These are phyloP conservation scores for Stagonosporopsis tanaceti DNA, from an alignment of 2,329 filamentous ascomycete species.

Conservation along the genomic window DNA sequence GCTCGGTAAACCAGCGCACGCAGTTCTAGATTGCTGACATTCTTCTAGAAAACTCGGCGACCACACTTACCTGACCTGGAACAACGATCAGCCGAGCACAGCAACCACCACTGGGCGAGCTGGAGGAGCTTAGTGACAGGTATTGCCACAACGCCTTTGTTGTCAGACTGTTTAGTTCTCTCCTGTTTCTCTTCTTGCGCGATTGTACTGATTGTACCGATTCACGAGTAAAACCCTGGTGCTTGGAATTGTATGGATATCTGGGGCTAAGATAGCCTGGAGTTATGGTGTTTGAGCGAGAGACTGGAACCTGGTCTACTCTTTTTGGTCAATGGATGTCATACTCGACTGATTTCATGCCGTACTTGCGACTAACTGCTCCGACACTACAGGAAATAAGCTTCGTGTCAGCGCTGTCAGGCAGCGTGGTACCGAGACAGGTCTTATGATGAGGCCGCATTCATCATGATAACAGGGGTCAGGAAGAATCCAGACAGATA, in stretches of 20 bases:
- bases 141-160: slow-evolving; percentile 24
- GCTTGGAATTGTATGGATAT: slow-evolving; percentile 39
- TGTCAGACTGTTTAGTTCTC: slow-evolving; percentile 21
- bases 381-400: slow-evolving; percentile 9
- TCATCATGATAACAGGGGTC: slow-evolving; percentile 27
- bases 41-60: slow-evolving; percentile 86
- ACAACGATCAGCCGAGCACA: slow-evolving; percentile 71
- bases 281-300: slow-evolving; percentile 39
- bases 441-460: slow-evolving; percentile 34
- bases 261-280: slow-evolving; percentile 33
- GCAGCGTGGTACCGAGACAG: slow-evolving; percentile 32
- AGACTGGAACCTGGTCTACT: slow-evolving; percentile 36
- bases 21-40: slow-evolving; percentile 23
- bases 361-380: slow-evolving; percentile 5
- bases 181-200: slow-evolving; percentile 24
- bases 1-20: not conserved
- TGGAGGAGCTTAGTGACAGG: slow-evolving; percentile 42
- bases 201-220: slow-evolving; percentile 18
- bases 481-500: slow-evolving; percentile 29
- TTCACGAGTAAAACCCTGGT: slow-evolving; percentile 28
- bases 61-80: slow-evolving; percentile 97
- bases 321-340: slow-evolving; percentile 25
- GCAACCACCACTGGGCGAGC: slow-evolving; percentile 60
- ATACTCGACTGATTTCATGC: slow-evolving; percentile 25
- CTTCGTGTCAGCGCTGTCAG: slow-evolving; percentile 22